These are phyloP conservation scores for Botrytis elliptica DNA, from an alignment of 2,329 filamentous ascomycete species.

Conservation along the genomic window DNA sequence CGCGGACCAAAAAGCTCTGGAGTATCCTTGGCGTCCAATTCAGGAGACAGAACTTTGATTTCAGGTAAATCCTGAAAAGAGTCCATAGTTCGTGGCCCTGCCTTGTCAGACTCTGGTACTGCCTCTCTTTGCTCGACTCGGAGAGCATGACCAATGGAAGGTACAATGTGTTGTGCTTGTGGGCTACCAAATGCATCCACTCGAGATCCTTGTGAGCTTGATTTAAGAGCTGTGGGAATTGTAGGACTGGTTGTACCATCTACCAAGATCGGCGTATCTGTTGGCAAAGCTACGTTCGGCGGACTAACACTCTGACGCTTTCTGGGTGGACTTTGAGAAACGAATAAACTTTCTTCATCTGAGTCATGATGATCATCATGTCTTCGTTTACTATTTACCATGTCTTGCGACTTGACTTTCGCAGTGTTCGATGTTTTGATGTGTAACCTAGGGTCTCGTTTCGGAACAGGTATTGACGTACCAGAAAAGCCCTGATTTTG, in stretches of 20 bases:
- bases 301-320: constrained; percentile 27
- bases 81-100: background rate
- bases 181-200: constrained; percentile 37
- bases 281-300: background rate
- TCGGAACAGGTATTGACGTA: background rate
- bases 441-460: background rate
- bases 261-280: background rate
- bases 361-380: background rate
- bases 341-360: background rate
- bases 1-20: background rate
- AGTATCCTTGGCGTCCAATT: background rate
- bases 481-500: constrained; percentile 31
- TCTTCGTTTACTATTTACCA: constrained; percentile 4
- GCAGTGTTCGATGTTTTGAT: background rate
- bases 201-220: constrained; percentile 31
- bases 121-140: constrained; percentile 21
- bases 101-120: constrained; percentile 12
- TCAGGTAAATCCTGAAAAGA: background rate
- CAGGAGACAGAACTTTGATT: background rate
- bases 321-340: constrained; percentile 18
- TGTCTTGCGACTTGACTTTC: constrained; percentile 1
- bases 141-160: constrained; percentile 26
- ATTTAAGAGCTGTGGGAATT: constrained; percentile 1
- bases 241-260: constrained; percentile 5
- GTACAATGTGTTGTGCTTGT: constrained; percentile 19